A percentile compares a stretch with the other conserved stretches of the same genome.
Conservation (phyloP, 2,329 filamentous ascomycete genomes). For the Epichloe elymi region DNA sequence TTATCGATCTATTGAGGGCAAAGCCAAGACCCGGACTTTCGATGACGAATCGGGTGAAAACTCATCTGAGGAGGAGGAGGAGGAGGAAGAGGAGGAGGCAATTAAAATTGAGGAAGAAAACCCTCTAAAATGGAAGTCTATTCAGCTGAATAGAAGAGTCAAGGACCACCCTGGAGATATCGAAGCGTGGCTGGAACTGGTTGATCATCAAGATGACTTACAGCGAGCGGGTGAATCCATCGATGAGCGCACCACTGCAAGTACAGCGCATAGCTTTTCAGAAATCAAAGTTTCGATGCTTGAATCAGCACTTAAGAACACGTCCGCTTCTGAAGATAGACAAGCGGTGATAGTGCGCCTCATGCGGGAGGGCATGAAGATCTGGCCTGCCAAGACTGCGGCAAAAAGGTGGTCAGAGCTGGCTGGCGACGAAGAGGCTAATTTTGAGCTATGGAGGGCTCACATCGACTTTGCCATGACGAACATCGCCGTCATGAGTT, state of each 20-base stretch:
- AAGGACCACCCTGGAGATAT: constrained; percentile 54
- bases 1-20: constrained; percentile 54
- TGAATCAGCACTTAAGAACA: constrained; percentile 57
- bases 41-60: constrained; percentile 38
- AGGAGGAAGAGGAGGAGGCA: constrained; percentile 20
- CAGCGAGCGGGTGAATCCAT: constrained; percentile 35
- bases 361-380: constrained; percentile 58
- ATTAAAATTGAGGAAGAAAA: constrained; percentile 23
- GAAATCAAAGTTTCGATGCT: constrained; percentile 73
- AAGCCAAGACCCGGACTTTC: constrained; percentile 37
- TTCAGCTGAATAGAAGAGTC: constrained; percentile 49
- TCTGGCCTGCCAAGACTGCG: constrained; percentile 56
- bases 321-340: constrained; percentile 31
- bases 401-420: constrained; percentile 50
- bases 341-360: constrained; percentile 52
- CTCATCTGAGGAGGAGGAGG: constrained; percentile 19
- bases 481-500: constrained; percentile 51
- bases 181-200: constrained; percentile 64
- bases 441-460: constrained; percentile 55
- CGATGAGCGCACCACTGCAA: constrained; percentile 34
- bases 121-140: constrained; percentile 38
- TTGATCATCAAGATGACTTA: constrained; percentile 61
- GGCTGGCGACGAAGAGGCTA: constrained; percentile 13
- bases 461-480: constrained; percentile 64
- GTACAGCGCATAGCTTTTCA: constrained; percentile 55